Percentiles rank a stretch among this genome's conserved stretches.
These are phyloP conservation scores for Syncephalastrum monosporum DNA, from an alignment of 371 early-diverging fungal genomes.

Conservation along the genomic window DNA sequence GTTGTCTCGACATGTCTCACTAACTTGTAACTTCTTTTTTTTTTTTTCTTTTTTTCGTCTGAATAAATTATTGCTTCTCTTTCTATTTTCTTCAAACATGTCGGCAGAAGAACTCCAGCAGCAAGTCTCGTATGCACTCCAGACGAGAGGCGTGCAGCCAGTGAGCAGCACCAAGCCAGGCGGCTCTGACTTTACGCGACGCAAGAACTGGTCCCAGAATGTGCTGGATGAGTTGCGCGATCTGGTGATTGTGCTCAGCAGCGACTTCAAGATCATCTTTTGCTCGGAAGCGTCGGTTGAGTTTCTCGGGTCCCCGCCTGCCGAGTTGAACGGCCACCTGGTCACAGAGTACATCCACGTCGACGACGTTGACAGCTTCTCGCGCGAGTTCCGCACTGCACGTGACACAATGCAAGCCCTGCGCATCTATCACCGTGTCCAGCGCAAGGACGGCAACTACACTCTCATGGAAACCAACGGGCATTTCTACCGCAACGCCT, in stretches of 20 bases:
- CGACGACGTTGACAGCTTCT: slow-evolving; percentile 19
- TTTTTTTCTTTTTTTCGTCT: no score
- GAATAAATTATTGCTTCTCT: no score
- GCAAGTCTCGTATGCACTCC: no score
- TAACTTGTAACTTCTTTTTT: no score
- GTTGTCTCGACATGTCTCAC: no score
- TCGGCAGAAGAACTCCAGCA: no score
- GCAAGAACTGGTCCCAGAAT: slow-evolving; percentile 56
- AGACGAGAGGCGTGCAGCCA: no score
- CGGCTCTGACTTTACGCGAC: slow-evolving; percentile 42
- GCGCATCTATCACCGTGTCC: slow-evolving; percentile 46
- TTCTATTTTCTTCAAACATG: no score
- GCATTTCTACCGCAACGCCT: slow-evolving; percentile 36
- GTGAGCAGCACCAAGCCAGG: no score
- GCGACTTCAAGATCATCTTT: slow-evolving; percentile 51
- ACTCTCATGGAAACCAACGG: slow-evolving; percentile 51
- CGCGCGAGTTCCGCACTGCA: slow-evolving; percentile 30
- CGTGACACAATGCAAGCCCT: slow-evolving; percentile 40
- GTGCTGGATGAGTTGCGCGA: slow-evolving; percentile 63
- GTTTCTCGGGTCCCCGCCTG: slow-evolving; percentile 54
- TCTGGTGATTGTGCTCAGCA: slow-evolving; percentile 57
- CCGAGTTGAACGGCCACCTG: slow-evolving; percentile 54
- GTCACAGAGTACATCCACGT: slow-evolving; percentile 60
- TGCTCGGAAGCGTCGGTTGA: slow-evolving; percentile 58
- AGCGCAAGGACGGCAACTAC: slow-evolving; percentile 50